Evolutionary conservation across 306 rosid species (phyloP).

Genomic region (Carpinus viminea): DNA sequence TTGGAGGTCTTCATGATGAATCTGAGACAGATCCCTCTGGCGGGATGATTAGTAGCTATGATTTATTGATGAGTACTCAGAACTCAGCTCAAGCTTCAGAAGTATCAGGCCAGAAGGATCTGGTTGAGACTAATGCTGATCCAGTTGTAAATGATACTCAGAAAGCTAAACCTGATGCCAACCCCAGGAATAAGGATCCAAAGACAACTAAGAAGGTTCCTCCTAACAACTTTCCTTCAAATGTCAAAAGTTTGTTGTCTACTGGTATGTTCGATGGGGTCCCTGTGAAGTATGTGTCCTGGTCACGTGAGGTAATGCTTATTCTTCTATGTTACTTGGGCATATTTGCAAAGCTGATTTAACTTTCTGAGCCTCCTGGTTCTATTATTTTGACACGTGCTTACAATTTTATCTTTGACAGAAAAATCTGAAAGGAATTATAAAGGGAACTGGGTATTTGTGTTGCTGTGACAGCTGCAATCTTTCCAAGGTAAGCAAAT

Average conservation of each 20-base stretch:
- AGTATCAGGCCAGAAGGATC: constrained; percentile 53
- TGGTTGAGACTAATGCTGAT: constrained; percentile 44
- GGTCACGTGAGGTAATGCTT: constrained; percentile 84
- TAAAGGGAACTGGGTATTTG: constrained; percentile 90
- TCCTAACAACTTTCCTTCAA: constrained; percentile 87
- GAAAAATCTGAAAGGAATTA: constrained; percentile 72
- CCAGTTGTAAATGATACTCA: constrained; percentile 44
- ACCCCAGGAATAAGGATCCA: constrained; percentile 63
- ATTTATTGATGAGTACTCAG: constrained; percentile 61
- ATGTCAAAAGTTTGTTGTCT: constrained; percentile 92
- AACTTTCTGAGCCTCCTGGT: constrained; percentile 1
- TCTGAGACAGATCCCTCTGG: constrained; percentile 56
- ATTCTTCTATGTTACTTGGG: constrained; percentile 12
- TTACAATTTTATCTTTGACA: constrained; percentile 38
- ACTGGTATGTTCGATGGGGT: constrained; percentile 95
- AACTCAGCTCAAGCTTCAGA: constrained; percentile 52
- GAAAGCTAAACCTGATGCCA: constrained; percentile 45
- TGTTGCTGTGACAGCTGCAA: constrained; percentile 84
- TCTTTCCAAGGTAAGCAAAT: constrained; percentile 64
- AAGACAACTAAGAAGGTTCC: constrained; percentile 72
- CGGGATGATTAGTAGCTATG: constrained; percentile 65
- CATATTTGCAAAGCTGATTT: constrained; percentile 24
- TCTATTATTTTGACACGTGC: constrained; percentile 1
- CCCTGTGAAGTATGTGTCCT: constrained; percentile 82
- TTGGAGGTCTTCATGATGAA: constrained; percentile 67